Base-by-base conservation (phyloP, 139 green algal genomes). In the Nannochloris sp. region DNA sequence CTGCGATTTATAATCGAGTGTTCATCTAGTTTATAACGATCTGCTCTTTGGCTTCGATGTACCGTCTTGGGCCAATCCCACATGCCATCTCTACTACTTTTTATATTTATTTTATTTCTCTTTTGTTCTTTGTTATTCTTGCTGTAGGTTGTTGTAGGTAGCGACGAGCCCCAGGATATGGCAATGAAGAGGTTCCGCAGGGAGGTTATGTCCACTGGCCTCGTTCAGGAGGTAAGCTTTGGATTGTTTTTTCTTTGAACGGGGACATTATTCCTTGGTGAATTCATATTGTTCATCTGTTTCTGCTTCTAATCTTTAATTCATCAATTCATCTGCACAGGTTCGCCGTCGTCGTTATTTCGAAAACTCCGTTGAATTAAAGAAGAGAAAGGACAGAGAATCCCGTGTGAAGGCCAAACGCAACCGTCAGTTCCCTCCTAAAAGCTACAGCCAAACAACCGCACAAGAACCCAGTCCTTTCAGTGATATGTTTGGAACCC, bases 331-430 rank as follows among this genome's bases (percentile, higher is more conserved):
- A 14, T n/a, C 57, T 64, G 23, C 45, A 23, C 46, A 76, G 70
- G 59, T 82, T 47, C 67, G 76, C 12, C 45, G 76, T 30, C 68
- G 76, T 27, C 60, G 72, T 3, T 78, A 83, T 60, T 83, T 83
- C 58, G 76, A 83, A 55, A 77, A 81, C 48, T 56, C 62, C 1
- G 75, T 75, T 38, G 76, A 83, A 54, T 33, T 38, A 6, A 83
- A 78, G 58, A 83, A 83, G 68, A 66, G 76, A 42, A 83, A 83
- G 58, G 25, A 55, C 32, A 65, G 67, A 62, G 76, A 83, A 48
- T 30, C 31, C 25, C 33, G 67, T 54, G 64, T 80, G 36, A 68
- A 68, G 14, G 45, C 38, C 6, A 79, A 76, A 60, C 57, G 67
- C 39, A 45, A 54, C 12, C 34, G 60, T n/a, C 38, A 56, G 9